Base-by-base conservation (phyloP, 768 basidiomycete species). In the Tulasnella sp. region DNA sequence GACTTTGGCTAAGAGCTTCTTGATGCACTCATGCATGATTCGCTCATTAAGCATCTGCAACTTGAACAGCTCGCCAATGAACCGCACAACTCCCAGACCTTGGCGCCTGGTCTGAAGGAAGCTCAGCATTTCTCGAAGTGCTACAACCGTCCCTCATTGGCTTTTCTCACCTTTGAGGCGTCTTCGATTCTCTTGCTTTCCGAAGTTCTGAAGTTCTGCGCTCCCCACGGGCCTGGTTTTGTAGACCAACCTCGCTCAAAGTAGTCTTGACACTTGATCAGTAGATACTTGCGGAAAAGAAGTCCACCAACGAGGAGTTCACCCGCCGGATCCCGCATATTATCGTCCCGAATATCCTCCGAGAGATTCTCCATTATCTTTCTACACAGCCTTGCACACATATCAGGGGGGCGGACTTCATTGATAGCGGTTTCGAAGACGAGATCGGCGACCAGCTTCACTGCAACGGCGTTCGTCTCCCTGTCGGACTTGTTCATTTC, bases 11-110 rank as follows among this genome's bases (percentile, higher is more conserved):
- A 99, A 87, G 15, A 98, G 89, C 86, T 96, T 96, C 89, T 95
- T 95, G 83, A 98, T 91, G 87, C 96, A 99, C 85, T 95, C 93
- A 87, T 96, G 93, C 94, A 99, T 99, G 86, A 99, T 97, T 81
- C 95, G 92, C 86, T 96, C 95, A 70, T 95, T 96, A 75, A 98
- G 87, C 95, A 98, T 98, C 85, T 94, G 93, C n/a, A 99, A 87
- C 86, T 98, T 98, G 91, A 95, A 99, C 76, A 99, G 87, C 85
- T 99, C 97, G 80, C 97, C 96, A 80, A 99, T 98, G 86, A 99
- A 96, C 85, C 93, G 94, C 86, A 98, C 95, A 81, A 99, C 89
- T 87, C 97, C 95, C 16, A 98, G 91, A 84, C 97, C 96, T 80
- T 94, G 93, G 79, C 96, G 93, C 86, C 98, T 99, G 55, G 96